A percentile compares a stretch with the other conserved stretches of the same genome.
These are phyloP conservation scores for Pseudoscleropodium purum DNA, from an alignment of 225 moss, liverwort and hornwort genomes.

Conservation along the genomic window DNA sequence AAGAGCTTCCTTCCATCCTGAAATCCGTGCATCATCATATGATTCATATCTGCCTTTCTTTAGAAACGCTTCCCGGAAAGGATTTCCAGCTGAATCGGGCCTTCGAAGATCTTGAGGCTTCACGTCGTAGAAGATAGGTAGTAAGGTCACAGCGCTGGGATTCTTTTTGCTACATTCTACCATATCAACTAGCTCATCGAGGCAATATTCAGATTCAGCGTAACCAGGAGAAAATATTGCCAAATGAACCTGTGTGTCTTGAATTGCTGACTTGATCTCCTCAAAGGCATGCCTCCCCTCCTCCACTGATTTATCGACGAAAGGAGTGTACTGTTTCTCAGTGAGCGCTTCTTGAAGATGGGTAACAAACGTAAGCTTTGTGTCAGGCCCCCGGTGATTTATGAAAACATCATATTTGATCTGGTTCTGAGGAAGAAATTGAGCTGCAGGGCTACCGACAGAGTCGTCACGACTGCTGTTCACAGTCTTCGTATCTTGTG, in stretches of 20 bases:
- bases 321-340: background rate
- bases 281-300: background rate
- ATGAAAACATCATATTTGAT: slow-evolving; percentile 14
- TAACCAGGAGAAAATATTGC: slow-evolving; percentile 13
- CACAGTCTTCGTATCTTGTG: background rate
- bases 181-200: slow-evolving; percentile 17
- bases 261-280: background rate
- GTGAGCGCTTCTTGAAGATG: background rate
- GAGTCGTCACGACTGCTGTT: background rate
- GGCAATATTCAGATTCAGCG: background rate
- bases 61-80: background rate
- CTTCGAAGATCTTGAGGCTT: slow-evolving; percentile 1
- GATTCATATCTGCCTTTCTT: background rate
- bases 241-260: background rate
- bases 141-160: background rate
- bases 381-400: slow-evolving; percentile 16
- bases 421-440: background rate
- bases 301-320: background rate
- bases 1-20: slow-evolving; percentile 13
- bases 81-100: background rate
- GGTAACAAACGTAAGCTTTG: background rate
- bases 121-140: slow-evolving; percentile 15
- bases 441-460: background rate
- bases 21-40: background rate
- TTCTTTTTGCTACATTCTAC: background rate